Conservation (phyloP, 1,139 yeast genomes). For the Yamadazyma dushanensis region DNA sequence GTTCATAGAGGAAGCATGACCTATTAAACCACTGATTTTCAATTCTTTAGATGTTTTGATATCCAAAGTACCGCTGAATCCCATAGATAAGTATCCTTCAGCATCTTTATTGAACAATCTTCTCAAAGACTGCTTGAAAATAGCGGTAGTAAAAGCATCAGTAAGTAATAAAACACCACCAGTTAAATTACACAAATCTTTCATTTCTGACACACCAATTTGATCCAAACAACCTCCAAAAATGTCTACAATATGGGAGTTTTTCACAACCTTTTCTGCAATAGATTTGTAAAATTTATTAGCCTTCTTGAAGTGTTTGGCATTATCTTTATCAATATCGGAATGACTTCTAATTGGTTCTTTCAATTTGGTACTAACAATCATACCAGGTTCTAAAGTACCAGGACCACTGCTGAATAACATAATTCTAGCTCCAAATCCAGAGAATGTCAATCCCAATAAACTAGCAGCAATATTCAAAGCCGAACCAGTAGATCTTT, state of each 20-base stretch:
- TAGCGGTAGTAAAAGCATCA: slow-evolving; percentile 95
- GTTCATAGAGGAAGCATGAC: slow-evolving; percentile 81
- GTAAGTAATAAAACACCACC: slow-evolving; percentile 92
- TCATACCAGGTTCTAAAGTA: slow-evolving; percentile 92
- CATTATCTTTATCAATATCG: slow-evolving; percentile 76
- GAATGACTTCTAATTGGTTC: slow-evolving; percentile 98
- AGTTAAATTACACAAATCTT: slow-evolving; percentile 79
- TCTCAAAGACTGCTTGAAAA: slow-evolving; percentile 90
- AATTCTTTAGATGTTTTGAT: slow-evolving; percentile 87
- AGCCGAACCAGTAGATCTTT: slow-evolving; percentile 94
- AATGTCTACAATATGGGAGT: slow-evolving; percentile 87
- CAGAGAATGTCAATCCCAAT: slow-evolving; percentile 83
- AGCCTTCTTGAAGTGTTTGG: slow-evolving; percentile 92
- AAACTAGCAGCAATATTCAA: slow-evolving; percentile 79
- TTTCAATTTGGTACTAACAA: slow-evolving; percentile 86
- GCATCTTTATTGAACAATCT: slow-evolving; percentile 85
- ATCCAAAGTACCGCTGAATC: slow-evolving; percentile 82
- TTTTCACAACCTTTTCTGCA: slow-evolving; percentile 66
- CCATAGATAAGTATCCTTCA: slow-evolving; percentile 82
- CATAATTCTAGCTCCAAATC: slow-evolving; percentile 87
- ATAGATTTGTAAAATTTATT: slow-evolving; percentile 78
- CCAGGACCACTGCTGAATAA: slow-evolving; percentile 95
- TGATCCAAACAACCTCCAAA: slow-evolving; percentile 97
- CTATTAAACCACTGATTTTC: slow-evolving; percentile 89
- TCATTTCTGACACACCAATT: slow-evolving; percentile 97